Evolutionary conservation across 176 grass and related monocot species (phyloP), one percentile per base, ranked within the genome.

Genomic region (Oryza punctata): DNA sequence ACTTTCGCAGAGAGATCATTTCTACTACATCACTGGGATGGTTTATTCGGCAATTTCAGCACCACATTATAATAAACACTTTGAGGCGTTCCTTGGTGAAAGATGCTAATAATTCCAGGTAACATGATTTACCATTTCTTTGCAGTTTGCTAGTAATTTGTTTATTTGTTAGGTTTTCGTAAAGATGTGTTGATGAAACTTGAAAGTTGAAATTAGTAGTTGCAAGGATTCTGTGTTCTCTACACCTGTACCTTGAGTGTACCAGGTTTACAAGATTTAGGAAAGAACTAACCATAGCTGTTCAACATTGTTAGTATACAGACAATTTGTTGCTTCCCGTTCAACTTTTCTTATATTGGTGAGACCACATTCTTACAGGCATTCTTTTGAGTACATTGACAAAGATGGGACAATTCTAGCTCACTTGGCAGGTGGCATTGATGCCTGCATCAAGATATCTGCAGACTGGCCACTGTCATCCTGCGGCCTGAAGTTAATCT

Each of bases 31-130:
- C 74, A 23, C 87, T 98, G 49, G 69, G 46, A 86, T 84, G 73
- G 93, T 38, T 96, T 37, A 82, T 98, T 82, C 64, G 67, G 81
- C 85, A 91, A 93, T 85, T 91, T 74, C 89, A 92, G 70, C 87
- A 90, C 46, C 70, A 65, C 7, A 87, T 92, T 84, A 26, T 91
- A 81, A 68, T 98, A 65, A 91, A 76, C 45, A 77, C 69, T 65
- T 71, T 89, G 61, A 93, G 89, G 69, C 85, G 77, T 54, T 86
- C 87, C 28, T 59, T 93, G 78, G 84, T 96, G 82, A 93, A 92
- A 57, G 85, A 87, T 78, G 93, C 96, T 69, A 98, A 92, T 79
- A 96, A 90, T 77, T 92, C 93, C 32, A 98, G 96, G 93, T 92
- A 69, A 87, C 25, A 10, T 65, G 11, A 77, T 65, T 73, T 23